Evolutionary conservation across 2,329 filamentous ascomycete genomes (phyloP).

Genomic region (Fusarium nisikadoi): DNA sequence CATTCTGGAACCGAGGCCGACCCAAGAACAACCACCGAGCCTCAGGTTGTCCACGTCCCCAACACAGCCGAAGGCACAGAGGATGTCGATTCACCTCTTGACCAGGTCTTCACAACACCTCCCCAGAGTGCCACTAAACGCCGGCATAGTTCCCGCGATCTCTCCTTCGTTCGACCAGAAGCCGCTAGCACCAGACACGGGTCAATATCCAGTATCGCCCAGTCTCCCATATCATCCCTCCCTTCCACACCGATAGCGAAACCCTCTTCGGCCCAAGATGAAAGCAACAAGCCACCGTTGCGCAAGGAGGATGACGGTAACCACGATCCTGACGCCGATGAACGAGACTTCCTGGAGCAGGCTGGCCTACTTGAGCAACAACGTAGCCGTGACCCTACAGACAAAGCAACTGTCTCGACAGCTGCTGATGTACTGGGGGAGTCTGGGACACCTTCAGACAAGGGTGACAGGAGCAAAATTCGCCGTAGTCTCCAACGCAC

Average conservation of each 20-base stretch:
- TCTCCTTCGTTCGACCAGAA: constrained; percentile 39
- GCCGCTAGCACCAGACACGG: constrained; percentile 42
- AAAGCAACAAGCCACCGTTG: constrained; percentile 29
- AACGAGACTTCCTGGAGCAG: constrained; percentile 74
- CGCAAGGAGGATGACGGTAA: constrained; percentile 40
- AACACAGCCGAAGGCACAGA: constrained; percentile 27
- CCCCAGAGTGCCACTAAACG: constrained; percentile 45
- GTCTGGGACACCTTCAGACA: constrained; percentile 52
- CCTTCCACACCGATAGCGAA: constrained; percentile 37
- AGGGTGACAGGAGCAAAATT: constrained; percentile 72
- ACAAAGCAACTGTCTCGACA: constrained; percentile 51
- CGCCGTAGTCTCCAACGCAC: constrained; percentile 91
- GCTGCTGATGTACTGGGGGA: constrained; percentile 47
- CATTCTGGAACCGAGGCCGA: constrained; percentile 40
- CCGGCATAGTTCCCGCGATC: constrained; percentile 43
- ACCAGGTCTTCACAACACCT: constrained; percentile 46
- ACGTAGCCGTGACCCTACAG: constrained; percentile 44
- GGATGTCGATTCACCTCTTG: constrained; percentile 43
- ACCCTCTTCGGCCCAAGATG: constrained; percentile 35
- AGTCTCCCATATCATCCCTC: constrained; percentile 43
- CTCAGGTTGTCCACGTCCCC: constrained; percentile 29
- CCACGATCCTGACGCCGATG: constrained; percentile 70
- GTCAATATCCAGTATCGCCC: constrained; percentile 48
- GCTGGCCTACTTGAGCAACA: constrained; percentile 68
- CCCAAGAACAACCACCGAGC: constrained; percentile 45